These are phyloP conservation scores for Heterococcus sp. DNA, from an alignment of 108 stramenopile species.

Conservation along the genomic window DNA sequence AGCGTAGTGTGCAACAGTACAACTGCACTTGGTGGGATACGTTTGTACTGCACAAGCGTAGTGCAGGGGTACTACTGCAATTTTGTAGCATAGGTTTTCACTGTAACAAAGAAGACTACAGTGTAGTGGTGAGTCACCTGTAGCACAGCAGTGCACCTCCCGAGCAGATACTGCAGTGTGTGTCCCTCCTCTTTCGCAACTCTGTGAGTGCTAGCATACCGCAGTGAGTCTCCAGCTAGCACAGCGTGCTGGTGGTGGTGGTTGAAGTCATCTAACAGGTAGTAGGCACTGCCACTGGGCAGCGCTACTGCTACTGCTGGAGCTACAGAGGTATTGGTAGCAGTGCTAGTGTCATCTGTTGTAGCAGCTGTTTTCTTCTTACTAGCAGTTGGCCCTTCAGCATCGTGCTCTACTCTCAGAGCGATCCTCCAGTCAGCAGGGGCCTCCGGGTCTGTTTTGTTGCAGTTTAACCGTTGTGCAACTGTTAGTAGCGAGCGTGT, in stretches of 20 bases:
- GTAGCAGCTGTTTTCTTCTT: conserved; percentile 27
- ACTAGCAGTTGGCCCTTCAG: conserved; percentile 43
- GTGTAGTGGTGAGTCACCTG: neutral
- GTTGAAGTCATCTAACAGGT: conserved; percentile 55
- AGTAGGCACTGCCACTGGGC: conserved; percentile 41
- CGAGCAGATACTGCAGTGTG: conserved; percentile 21
- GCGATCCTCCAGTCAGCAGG: conserved; percentile 46
- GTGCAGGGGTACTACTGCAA: neutral
- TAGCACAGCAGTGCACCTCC: conserved; percentile 4
- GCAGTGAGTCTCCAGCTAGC: conserved; percentile 21
- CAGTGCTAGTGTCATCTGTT: neutral
- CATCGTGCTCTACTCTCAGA: conserved; percentile 42
- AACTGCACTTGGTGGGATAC: neutral
- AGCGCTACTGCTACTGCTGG: conserved; percentile 49
- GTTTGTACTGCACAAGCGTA: neutral
- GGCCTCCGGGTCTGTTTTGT: neutral
- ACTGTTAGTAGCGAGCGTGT: no score
- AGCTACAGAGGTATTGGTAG: conserved; percentile 2
- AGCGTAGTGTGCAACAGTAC: neutral
- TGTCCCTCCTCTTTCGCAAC: conserved; percentile 45
- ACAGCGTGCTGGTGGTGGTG: conserved; percentile 56
- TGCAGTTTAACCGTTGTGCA: no score
- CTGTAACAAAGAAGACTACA: neutral
- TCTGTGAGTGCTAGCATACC: conserved; percentile 40
- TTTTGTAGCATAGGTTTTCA: neutral